Percentiles rank a stretch among this genome's conserved stretches.
Conservation (phyloP, 2,329 filamentous ascomycete species). For the Aureobasidium sp. region DNA sequence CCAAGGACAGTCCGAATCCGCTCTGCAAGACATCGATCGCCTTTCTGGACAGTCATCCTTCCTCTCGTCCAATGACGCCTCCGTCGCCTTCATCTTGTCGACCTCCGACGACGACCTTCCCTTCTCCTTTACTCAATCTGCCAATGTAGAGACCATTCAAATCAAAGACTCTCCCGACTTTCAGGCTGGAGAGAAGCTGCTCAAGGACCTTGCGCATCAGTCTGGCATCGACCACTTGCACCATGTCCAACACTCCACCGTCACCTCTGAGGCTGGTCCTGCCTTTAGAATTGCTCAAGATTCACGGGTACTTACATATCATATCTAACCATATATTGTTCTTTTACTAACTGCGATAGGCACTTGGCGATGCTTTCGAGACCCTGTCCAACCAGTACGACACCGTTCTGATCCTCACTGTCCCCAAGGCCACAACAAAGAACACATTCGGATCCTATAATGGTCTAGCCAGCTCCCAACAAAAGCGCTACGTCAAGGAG, state of each 20-base stretch:
- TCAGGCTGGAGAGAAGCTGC: constrained; percentile 22
- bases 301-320: neutral
- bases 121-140: neutral
- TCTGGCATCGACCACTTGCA: constrained; percentile 15
- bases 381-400: constrained; percentile 1
- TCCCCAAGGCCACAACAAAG: constrained; percentile 17
- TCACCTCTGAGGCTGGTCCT: constrained; percentile 4
- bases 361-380: neutral
- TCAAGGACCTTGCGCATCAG: constrained; percentile 26
- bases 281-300: constrained; percentile 4
- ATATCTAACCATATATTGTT: neutral
- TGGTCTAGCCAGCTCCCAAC: constrained; percentile 21
- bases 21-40: constrained; percentile 40
- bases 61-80: constrained; percentile 26
- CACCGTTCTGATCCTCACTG: constrained; percentile 21
- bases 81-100: constrained; percentile 23
- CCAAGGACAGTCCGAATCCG: constrained; percentile 33
- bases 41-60: constrained; percentile 37
- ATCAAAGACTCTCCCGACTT: constrained; percentile 18
- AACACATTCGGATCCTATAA: constrained; percentile 28
- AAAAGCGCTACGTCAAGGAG: constrained; percentile 23
- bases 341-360: neutral
- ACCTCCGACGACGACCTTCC: neutral
- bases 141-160: neutral
- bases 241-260: neutral